A percentile compares a stretch with the other conserved stretches of the same genome.
Evolutionary conservation across 306 rosid genomes (phyloP).

Genomic region (Senna siamea): DNA sequence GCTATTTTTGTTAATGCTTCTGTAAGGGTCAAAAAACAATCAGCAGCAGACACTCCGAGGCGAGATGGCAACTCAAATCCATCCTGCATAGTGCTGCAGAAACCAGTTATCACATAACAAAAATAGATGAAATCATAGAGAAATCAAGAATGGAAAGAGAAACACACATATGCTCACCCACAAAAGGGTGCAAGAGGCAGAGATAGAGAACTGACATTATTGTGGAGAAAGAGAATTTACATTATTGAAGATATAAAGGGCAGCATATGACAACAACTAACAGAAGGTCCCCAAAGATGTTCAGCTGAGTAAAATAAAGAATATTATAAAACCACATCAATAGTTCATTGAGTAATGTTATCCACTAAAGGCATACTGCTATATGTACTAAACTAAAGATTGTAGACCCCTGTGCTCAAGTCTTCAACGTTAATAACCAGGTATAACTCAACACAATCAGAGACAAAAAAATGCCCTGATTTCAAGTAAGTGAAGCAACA

Average conservation of each 20-base stretch:
- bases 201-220: conserved; percentile 10
- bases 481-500: not conserved
- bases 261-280: conserved; percentile 27
- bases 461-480: conserved; percentile 24
- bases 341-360: not conserved
- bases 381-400: conserved; percentile 13
- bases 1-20: conserved; percentile 59
- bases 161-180: conserved; percentile 5
- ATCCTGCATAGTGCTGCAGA: conserved; percentile 71
- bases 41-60: conserved; percentile 84
- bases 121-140: conserved; percentile 13
- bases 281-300: conserved; percentile 17
- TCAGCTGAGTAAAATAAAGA: conserved; percentile 6
- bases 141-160: conserved; percentile 15
- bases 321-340: not conserved
- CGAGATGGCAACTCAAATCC: conserved; percentile 95
- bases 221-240: conserved; percentile 20
- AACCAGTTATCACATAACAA: conserved; percentile 33
- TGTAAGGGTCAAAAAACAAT: conserved; percentile 73
- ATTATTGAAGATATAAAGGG: not conserved
- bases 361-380: conserved; percentile 10
- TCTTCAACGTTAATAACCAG: conserved; percentile 10
- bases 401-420: not conserved
- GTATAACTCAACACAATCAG: not conserved
- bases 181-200: conserved; percentile 22